Evolutionary conservation across 768 basidiomycete species (phyloP).

Genomic region (Mycena vitilis): DNA sequence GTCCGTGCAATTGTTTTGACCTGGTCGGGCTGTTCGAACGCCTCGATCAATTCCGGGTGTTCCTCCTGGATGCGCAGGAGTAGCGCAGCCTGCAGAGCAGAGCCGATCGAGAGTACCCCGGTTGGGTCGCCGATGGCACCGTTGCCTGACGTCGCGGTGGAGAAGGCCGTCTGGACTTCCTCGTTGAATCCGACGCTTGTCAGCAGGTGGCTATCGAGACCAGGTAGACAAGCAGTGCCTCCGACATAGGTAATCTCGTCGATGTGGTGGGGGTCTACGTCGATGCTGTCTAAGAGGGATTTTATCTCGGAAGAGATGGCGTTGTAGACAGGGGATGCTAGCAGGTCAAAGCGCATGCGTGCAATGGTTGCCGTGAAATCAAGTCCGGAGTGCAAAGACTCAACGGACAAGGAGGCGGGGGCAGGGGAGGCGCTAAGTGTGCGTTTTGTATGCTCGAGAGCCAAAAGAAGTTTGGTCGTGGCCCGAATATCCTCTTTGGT

Average conservation of each 20-base stretch:
- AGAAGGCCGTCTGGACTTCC: slow-evolving; percentile 73
- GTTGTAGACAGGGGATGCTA: slow-evolving; percentile 70
- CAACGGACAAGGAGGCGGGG: slow-evolving; percentile 92
- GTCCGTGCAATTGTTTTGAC: slow-evolving; percentile 71
- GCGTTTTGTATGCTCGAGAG: slow-evolving; percentile 95
- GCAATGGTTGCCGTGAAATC: slow-evolving; percentile 83
- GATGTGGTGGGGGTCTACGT: slow-evolving; percentile 72
- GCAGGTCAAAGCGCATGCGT: slow-evolving; percentile 73
- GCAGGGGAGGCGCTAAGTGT: slow-evolving; percentile 88
- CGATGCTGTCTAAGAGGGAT: slow-evolving; percentile 62
- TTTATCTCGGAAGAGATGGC: slow-evolving; percentile 62
- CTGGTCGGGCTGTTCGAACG: slow-evolving; percentile 60
- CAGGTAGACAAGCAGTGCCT: slow-evolving; percentile 79
- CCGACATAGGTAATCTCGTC: slow-evolving; percentile 88
- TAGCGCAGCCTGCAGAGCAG: slow-evolving; percentile 78
- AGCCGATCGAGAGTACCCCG: slow-evolving; percentile 81
- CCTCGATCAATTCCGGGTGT: slow-evolving; percentile 61
- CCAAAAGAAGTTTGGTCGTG: slow-evolving; percentile 92
- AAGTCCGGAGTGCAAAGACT: slow-evolving; percentile 92
- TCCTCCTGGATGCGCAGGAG: slow-evolving; percentile 61
- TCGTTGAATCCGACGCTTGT: slow-evolving; percentile 66
- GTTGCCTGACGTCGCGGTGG: slow-evolving; percentile 73
- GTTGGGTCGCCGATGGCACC: slow-evolving; percentile 84
- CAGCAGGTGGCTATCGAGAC: slow-evolving; percentile 72
- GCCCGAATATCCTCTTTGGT: slow-evolving; percentile 72